A percentile compares a stretch with the other conserved stretches of the same genome.
phyloP scores from a whole-genome alignment of 345 rosid species.

The Lenwebbia sp. region DNA sequence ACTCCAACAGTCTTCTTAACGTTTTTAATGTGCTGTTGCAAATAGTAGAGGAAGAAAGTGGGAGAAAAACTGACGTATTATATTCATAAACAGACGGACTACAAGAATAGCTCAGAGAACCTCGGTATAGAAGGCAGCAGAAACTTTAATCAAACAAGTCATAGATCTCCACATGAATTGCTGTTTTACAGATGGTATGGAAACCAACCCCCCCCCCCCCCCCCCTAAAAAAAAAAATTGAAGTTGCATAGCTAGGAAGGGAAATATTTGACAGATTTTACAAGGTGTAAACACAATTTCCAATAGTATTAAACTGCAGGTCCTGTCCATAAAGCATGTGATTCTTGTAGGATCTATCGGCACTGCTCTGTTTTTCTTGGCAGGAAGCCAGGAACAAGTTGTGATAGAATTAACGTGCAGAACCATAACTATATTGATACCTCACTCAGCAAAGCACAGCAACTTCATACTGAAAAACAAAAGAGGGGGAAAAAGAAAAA shows the following conservation, averaged over 20 bases:
- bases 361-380: neutral
- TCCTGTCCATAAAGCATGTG: neutral
- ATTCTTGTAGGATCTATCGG: neutral
- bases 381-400: neutral
- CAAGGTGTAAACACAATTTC: neutral
- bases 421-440: neutral
- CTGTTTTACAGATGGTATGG: neutral
- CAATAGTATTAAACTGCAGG: neutral
- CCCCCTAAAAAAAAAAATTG: neutral
- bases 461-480: neutral
- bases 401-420: neutral
- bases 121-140: neutral
- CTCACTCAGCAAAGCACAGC: neutral
- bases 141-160: neutral
- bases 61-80: neutral
- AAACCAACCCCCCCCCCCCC: neutral
- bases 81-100: neutral
- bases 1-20: neutral
- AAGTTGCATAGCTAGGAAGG: neutral
- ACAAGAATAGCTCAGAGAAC: neutral
- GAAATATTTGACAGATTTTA: neutral
- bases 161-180: neutral
- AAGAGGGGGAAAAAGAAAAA: neutral
- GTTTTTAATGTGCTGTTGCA: neutral
- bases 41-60: neutral